phyloP scores from a whole-genome alignment of 352 stramenopile genomes.

The Globisporangium spiculum region DNA sequence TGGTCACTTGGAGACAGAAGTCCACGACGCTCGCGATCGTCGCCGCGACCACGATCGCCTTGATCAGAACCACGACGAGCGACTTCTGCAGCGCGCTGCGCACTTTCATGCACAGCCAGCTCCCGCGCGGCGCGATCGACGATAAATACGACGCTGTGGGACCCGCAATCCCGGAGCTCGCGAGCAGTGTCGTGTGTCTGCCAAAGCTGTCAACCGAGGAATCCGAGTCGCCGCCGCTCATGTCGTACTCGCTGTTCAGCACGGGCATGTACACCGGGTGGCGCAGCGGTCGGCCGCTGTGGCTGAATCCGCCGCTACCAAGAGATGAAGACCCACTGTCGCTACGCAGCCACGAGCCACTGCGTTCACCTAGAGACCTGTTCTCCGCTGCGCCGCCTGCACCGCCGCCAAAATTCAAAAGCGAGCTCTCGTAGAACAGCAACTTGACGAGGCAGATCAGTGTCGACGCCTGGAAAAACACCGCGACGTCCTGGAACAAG shows the following conservation, averaged over 20 bases:
- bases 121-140: slow-evolving; percentile 18
- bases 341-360: slow-evolving; percentile 13
- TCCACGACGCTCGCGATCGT: slow-evolving; percentile 67
- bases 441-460: slow-evolving; percentile 70
- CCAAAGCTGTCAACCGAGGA: slow-evolving; percentile 17
- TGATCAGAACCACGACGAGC: slow-evolving; percentile 38
- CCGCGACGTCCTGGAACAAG: slow-evolving; percentile 53
- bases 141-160: slow-evolving; percentile 27
- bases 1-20: slow-evolving; percentile 67
- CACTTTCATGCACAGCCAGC: slow-evolving; percentile 16
- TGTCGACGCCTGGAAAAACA: slow-evolving; percentile 61
- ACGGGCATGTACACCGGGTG: slow-evolving; percentile 67
- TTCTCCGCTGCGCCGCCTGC: background rate
- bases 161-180: slow-evolving; percentile 7
- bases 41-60: slow-evolving; percentile 43
- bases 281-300: slow-evolving; percentile 25
- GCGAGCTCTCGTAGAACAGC: slow-evolving; percentile 35
- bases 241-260: slow-evolving; percentile 51
- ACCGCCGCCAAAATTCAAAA: slow-evolving; percentile 4
- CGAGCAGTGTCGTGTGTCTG: slow-evolving; percentile 53
- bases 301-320: background rate
- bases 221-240: background rate
- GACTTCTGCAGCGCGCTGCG: slow-evolving; percentile 8
- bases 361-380: background rate
- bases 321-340: background rate